Percentiles rank a stretch among this genome's conserved stretches.
Evolutionary conservation across 2,329 filamentous ascomycete species (phyloP).

Genomic region (Xylariaceae sp.): DNA sequence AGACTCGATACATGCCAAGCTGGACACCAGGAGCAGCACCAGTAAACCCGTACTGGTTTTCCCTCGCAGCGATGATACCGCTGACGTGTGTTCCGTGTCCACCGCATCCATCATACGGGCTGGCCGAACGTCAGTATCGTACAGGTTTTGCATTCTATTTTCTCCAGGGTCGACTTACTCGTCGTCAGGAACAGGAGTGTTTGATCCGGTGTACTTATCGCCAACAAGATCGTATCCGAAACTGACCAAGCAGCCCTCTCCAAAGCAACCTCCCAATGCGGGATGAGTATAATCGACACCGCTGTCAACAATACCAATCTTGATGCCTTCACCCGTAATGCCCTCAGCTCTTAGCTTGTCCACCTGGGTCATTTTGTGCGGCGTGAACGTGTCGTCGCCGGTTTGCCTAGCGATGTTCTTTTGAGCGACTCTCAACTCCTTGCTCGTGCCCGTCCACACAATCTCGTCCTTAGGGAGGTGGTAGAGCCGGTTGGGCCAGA

Average conservation of each 20-base stretch:
- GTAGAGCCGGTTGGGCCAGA: constrained; percentile 46
- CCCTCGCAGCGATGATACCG: constrained; percentile 57
- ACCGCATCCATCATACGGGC: constrained; percentile 48
- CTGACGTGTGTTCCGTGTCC: constrained; percentile 58
- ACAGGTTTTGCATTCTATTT: neutral
- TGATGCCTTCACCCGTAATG: constrained; percentile 46
- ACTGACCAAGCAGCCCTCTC: constrained; percentile 51
- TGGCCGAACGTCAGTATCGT: constrained; percentile 29
- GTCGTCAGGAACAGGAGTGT: constrained; percentile 27
- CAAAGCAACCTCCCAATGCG: constrained; percentile 60
- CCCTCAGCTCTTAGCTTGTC: constrained; percentile 47
- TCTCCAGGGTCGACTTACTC: constrained; percentile 18
- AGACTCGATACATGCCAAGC: constrained; percentile 53
- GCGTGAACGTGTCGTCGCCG: constrained; percentile 39
- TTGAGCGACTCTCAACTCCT: constrained; percentile 24
- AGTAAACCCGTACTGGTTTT: constrained; percentile 48
- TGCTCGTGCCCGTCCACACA: constrained; percentile 38
- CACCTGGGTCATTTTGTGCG: constrained; percentile 53
- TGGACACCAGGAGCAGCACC: constrained; percentile 53
- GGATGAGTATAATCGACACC: constrained; percentile 60
- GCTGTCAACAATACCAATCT: constrained; percentile 49
- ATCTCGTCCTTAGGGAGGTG: constrained; percentile 41
- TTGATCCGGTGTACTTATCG: constrained; percentile 42
- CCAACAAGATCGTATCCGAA: constrained; percentile 47
- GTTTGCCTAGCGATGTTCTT: constrained; percentile 31